phyloP scores from a whole-genome alignment of 1,284 basidiomycete genomes.

The Trichosporon ovoides region DNA sequence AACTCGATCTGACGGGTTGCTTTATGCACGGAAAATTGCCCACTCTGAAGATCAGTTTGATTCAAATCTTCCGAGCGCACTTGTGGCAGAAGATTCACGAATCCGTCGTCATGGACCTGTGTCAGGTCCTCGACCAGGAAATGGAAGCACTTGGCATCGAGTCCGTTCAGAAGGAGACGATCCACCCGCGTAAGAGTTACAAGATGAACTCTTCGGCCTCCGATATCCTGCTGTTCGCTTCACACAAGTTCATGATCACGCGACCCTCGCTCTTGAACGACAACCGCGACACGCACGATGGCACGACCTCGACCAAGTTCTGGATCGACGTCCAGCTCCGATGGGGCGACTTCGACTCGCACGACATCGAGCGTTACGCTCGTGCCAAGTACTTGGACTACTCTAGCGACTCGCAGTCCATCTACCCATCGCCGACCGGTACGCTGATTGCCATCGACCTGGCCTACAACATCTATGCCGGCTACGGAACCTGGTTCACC shows the following conservation, averaged over 20 bases:
- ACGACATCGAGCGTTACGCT: slow-evolving; percentile 95
- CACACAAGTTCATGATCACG: slow-evolving; percentile 98
- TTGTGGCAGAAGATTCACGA: slow-evolving; percentile 79
- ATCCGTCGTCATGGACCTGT: slow-evolving; percentile 95
- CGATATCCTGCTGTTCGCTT: slow-evolving; percentile 94
- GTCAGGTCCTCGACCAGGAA: slow-evolving; percentile 99
- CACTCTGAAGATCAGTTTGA: slow-evolving; percentile 83
- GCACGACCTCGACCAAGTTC: slow-evolving; percentile 96
- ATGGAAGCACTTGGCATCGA: slow-evolving; percentile 97
- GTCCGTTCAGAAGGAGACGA: slow-evolving; percentile 79
- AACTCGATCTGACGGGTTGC: slow-evolving; percentile 81
- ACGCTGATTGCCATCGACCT: slow-evolving; percentile 96
- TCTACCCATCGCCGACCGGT: slow-evolving; percentile 97
- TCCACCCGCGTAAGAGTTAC: slow-evolving; percentile 91
- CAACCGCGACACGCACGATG: slow-evolving; percentile 92
- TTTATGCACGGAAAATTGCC: slow-evolving; percentile 92
- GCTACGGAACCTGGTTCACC: slow-evolving; percentile 99
- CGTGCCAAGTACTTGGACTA: slow-evolving; percentile 85
- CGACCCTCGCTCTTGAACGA: slow-evolving; percentile 94
- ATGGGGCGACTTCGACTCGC: slow-evolving; percentile 99
- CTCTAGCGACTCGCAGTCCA: slow-evolving; percentile 91
- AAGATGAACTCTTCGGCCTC: slow-evolving; percentile 97
- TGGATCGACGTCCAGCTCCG: slow-evolving; percentile 98
- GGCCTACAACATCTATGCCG: slow-evolving; percentile 98
- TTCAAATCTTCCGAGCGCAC: slow-evolving; percentile 99